Evolutionary conservation across 129 eudicot species (phyloP).

Genomic region (Mikania micrantha): DNA sequence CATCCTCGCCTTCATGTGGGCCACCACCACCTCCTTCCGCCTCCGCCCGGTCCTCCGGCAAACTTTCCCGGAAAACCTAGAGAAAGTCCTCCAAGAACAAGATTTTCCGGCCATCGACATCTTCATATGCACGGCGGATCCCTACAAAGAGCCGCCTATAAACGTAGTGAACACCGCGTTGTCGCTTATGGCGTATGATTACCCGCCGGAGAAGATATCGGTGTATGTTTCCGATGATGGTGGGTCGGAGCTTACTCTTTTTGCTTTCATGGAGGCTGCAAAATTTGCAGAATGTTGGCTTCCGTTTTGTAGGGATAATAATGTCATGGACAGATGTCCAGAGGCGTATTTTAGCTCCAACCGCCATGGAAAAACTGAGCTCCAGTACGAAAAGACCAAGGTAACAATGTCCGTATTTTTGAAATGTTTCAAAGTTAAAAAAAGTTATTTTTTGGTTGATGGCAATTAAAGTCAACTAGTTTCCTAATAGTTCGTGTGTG

Average conservation of each 20-base stretch:
- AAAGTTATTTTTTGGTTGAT: too few relatives aligned
- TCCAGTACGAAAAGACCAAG: conserved; percentile 40
- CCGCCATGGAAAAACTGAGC: neutral
- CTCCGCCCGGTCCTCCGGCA: conserved; percentile 39
- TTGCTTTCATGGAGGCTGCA: conserved; percentile 79
- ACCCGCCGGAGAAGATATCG: conserved; percentile 67
- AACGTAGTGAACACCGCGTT: conserved; percentile 53
- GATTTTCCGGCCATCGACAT: conserved; percentile 55
- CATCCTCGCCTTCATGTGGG: conserved; percentile 47
- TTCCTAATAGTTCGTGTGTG: too few relatives aligned
- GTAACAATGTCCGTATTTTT: too few relatives aligned
- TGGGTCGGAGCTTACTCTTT: conserved; percentile 59
- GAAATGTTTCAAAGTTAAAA: too few relatives aligned
- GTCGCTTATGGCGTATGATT: conserved; percentile 70
- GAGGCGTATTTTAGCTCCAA: conserved; percentile 44
- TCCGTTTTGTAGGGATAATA: conserved; percentile 61
- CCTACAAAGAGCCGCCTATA: conserved; percentile 61
- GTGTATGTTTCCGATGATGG: conserved; percentile 89
- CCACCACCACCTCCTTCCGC: conserved; percentile 40
- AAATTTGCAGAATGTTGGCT: conserved; percentile 63
- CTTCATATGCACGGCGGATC: conserved; percentile 77
- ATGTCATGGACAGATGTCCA: conserved; percentile 53
- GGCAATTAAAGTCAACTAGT: too few relatives aligned
- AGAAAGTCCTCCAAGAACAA: conserved; percentile 1
- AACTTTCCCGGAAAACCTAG: conserved; percentile 41